A percentile compares a stretch with the other conserved stretches of the same genome.
Conservation (phyloP, 257 asterid genomes). For the Cynanchum wilfordii region DNA sequence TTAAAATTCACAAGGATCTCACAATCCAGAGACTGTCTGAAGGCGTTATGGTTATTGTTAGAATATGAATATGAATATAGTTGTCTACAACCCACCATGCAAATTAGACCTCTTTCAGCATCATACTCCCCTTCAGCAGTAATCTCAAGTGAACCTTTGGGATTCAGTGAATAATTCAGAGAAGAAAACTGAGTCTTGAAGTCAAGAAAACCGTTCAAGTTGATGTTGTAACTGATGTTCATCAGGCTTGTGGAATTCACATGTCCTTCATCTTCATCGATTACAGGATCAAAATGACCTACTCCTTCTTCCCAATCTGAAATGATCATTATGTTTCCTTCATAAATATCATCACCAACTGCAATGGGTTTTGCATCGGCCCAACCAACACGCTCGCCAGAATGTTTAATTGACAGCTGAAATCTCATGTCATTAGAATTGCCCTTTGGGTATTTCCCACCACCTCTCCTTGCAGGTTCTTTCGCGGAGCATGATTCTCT, state of each 20-base stretch:
- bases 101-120: constrained; percentile 44
- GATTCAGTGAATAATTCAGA: constrained; percentile 16
- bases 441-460: constrained; percentile 37
- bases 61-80: neutral
- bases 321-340: neutral
- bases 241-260: neutral
- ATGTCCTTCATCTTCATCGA: constrained; percentile 15
- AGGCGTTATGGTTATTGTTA: neutral
- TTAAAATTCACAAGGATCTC: constrained; percentile 42
- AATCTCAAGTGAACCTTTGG: constrained; percentile 20
- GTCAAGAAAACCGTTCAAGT: neutral
- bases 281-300: neutral
- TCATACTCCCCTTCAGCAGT: constrained; percentile 58
- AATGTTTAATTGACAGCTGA: constrained; percentile 30
- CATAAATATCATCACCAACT: constrained; percentile 33
- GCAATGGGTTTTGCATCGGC: constrained; percentile 41
- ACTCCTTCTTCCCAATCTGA: neutral
- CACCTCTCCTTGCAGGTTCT: constrained; percentile 19
- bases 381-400: constrained; percentile 29
- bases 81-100: constrained; percentile 72
- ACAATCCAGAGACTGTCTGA: constrained; percentile 34
- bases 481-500: constrained; percentile 23
- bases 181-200: neutral
- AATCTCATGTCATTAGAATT: constrained; percentile 48
- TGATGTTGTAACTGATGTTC: constrained; percentile 50